A percentile compares a stretch with the other conserved stretches of the same genome.
Evolutionary conservation across 1,139 yeast species (phyloP).

Genomic region (Pichia sp.): DNA sequence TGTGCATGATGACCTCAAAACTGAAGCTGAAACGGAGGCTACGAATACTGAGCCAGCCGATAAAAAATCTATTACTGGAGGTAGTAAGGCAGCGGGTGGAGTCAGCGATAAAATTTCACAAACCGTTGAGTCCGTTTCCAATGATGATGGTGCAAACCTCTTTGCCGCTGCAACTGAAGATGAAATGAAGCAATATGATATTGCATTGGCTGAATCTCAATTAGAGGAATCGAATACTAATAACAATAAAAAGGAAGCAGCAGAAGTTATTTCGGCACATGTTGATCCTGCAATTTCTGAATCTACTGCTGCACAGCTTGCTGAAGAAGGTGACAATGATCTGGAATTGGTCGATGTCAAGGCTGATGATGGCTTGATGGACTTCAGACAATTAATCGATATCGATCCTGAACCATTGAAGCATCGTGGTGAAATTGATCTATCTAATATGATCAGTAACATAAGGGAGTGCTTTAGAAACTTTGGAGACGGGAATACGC

Average conservation of each 20-base stretch:
- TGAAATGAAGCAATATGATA: slow-evolving; percentile 26
- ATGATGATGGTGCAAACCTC: slow-evolving; percentile 23
- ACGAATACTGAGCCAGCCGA: slow-evolving; percentile 1
- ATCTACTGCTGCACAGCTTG: background rate
- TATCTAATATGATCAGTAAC: slow-evolving; percentile 30
- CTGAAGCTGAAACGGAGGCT: background rate
- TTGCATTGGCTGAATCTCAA: slow-evolving; percentile 4
- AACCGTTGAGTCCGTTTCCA: background rate
- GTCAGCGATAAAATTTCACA: background rate
- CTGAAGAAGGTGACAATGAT: slow-evolving; percentile 10
- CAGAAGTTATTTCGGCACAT: background rate
- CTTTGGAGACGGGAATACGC: slow-evolving; percentile 36
- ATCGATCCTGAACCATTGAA: slow-evolving; percentile 30
- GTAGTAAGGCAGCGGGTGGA: background rate
- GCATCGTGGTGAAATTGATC: slow-evolving; percentile 23
- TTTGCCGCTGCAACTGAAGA: slow-evolving; percentile 30
- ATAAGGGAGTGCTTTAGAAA: slow-evolving; percentile 40
- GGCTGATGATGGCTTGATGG: slow-evolving; percentile 20
- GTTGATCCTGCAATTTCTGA: background rate
- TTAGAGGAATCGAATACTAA: slow-evolving; percentile 1
- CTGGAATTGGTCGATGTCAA: slow-evolving; percentile 13
- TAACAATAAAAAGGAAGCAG: background rate
- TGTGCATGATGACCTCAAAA: background rate
- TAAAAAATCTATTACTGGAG: background rate
- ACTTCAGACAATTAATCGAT: slow-evolving; percentile 18